Evolutionary conservation across 768 basidiomycete species (phyloP).

Genomic region (Chalciporus piperatus): DNA sequence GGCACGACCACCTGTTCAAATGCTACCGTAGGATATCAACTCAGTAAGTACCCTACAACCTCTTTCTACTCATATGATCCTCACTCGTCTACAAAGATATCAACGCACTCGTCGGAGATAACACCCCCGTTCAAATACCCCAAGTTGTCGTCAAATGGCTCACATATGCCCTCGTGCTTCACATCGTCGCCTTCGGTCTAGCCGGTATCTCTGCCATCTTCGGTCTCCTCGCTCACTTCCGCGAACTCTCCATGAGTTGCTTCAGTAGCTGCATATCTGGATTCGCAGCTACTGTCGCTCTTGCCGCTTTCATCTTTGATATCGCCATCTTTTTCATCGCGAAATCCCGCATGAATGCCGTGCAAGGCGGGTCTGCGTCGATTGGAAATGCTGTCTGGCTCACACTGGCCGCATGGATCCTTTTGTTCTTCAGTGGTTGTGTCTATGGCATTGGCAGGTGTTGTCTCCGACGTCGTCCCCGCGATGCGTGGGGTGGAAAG

Average conservation of each 20-base stretch:
- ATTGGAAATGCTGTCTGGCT: conserved; percentile 93
- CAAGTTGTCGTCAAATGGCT: conserved; percentile 89
- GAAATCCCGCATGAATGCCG: conserved; percentile 73
- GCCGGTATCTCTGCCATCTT: conserved; percentile 73
- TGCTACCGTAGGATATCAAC: conserved; percentile 81
- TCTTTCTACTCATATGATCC: not conserved
- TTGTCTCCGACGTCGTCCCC: conserved; percentile 62
- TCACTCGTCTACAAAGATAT: conserved; percentile 54
- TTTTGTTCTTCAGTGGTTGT: conserved; percentile 89
- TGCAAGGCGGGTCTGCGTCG: conserved; percentile 69
- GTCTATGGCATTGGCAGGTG: conserved; percentile 84
- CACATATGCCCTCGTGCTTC: conserved; percentile 89
- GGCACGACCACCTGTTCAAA: conserved; percentile 69
- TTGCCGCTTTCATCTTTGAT: conserved; percentile 92
- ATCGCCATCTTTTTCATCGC: conserved; percentile 88
- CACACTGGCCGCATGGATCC: conserved; percentile 79
- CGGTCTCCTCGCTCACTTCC: conserved; percentile 84
- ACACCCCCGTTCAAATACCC: conserved; percentile 67
- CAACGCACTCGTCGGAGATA: conserved; percentile 73
- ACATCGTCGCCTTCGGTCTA: conserved; percentile 80
- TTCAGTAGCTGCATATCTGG: conserved; percentile 80
- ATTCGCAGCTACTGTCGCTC: conserved; percentile 72
- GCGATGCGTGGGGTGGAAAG: conserved; percentile 39
- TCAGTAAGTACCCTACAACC: conserved; percentile 53
- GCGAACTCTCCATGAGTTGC: conserved; percentile 82